phyloP scores from a whole-genome alignment of 352 stramenopile species.

The Pythium utonaiense region DNA sequence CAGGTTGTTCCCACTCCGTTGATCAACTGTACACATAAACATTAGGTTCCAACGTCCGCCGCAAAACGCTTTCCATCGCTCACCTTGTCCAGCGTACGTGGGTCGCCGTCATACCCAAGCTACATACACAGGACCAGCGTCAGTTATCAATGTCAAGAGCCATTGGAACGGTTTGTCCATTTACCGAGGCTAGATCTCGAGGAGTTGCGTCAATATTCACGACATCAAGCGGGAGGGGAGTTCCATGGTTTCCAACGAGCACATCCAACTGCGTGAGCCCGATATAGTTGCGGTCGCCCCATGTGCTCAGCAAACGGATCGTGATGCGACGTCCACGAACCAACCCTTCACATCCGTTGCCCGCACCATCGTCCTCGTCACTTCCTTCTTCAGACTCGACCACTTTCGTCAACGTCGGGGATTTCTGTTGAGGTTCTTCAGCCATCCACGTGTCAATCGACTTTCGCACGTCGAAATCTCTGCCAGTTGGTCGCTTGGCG shows the following conservation, averaged over 20 bases:
- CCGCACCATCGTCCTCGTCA: conserved; percentile 14
- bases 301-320: conserved; percentile 60
- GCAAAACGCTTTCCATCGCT: not conserved
- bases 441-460: conserved; percentile 43
- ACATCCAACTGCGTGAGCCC: conserved; percentile 77
- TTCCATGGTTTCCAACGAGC: conserved; percentile 41
- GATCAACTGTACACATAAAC: conserved; percentile 42
- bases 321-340: conserved; percentile 46
- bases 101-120: conserved; percentile 72
- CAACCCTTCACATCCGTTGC: conserved; percentile 18
- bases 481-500: conserved; percentile 17
- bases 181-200: conserved; percentile 66
- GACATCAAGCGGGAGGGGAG: conserved; percentile 36
- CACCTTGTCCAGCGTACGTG: conserved; percentile 87
- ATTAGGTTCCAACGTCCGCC: not conserved
- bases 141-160: not conserved
- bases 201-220: conserved; percentile 56
- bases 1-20: conserved; percentile 78
- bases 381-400: conserved; percentile 16
- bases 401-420: conserved; percentile 36
- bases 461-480: conserved; percentile 21
- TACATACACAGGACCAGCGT: conserved; percentile 18
- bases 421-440: conserved; percentile 50
- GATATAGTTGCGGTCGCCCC: conserved; percentile 84
- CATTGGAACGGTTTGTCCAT: not conserved